phyloP scores from a whole-genome alignment of 2,329 filamentous ascomycete genomes.

The Diaporthe amygdali region DNA sequence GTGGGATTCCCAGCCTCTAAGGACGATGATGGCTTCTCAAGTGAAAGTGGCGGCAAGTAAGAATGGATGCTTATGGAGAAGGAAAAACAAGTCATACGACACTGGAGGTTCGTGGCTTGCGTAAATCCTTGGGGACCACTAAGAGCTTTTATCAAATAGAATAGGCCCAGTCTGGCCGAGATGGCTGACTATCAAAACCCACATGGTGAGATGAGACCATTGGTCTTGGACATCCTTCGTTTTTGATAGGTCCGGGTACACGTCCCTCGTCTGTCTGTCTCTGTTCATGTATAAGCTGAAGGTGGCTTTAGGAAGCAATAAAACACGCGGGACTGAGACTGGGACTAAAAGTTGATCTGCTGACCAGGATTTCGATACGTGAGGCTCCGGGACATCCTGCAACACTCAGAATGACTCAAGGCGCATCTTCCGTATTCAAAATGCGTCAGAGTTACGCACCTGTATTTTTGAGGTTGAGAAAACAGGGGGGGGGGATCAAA shows the following conservation, averaged over 20 bases:
- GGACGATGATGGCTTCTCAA: neutral
- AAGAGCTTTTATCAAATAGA: neutral
- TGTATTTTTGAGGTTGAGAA: no score
- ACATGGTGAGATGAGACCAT: slow-evolving; percentile 7
- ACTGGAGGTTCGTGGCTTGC: neutral
- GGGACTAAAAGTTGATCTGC: neutral
- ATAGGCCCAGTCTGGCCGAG: neutral
- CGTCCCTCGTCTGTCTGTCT: neutral
- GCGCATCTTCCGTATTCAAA: neutral
- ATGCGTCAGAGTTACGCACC: neutral
- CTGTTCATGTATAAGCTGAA: neutral
- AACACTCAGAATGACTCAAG: neutral
- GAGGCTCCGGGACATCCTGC: neutral
- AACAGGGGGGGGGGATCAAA: no score
- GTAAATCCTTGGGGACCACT: neutral
- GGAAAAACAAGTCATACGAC: neutral
- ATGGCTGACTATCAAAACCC: neutral
- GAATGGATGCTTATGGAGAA: neutral
- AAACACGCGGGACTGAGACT: neutral
- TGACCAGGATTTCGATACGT: neutral
- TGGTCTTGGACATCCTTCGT: slow-evolving; percentile 4
- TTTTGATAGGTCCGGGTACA: neutral
- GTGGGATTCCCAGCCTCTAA: neutral
- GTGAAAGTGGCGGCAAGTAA: neutral
- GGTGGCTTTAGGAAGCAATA: neutral